phyloP scores from a whole-genome alignment of 1,139 yeast genomes.

The Debaryomyces sp. region DNA sequence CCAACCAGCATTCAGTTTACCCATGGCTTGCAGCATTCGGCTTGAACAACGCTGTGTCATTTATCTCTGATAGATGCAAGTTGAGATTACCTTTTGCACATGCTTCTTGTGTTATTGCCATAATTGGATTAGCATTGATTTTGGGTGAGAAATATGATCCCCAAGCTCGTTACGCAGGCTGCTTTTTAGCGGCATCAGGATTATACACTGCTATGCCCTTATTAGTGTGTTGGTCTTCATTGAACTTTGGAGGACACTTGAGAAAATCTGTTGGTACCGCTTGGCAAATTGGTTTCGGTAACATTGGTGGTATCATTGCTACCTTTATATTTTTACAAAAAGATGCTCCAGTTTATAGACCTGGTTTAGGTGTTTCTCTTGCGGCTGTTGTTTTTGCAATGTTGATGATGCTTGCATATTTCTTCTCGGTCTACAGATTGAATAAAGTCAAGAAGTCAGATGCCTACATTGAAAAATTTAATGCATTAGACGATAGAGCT shows the following conservation, averaged over 20 bases:
- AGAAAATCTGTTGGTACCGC: constrained; percentile 75
- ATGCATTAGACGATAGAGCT: constrained; percentile 47
- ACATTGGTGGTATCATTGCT: constrained; percentile 79
- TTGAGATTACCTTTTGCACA: constrained; percentile 54
- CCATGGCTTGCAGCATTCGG: constrained; percentile 74
- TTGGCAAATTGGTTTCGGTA: constrained; percentile 79
- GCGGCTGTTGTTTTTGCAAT: constrained; percentile 58
- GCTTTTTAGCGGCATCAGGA: constrained; percentile 68
- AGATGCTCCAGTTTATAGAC: constrained; percentile 62
- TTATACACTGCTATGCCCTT: constrained; percentile 76
- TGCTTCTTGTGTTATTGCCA: constrained; percentile 42
- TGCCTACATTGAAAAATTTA: constrained; percentile 45
- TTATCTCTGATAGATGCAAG: constrained; percentile 49
- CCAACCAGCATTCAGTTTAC: constrained; percentile 69
- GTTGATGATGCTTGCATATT: constrained; percentile 46
- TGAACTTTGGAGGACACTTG: constrained; percentile 70
- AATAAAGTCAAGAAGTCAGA: constrained; percentile 46
- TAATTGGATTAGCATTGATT: constrained; percentile 58
- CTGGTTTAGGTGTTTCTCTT: constrained; percentile 58
- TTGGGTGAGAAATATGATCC: constrained; percentile 37
- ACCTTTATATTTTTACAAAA: constrained; percentile 59
- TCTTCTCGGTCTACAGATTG: constrained; percentile 36
- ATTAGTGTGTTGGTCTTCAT: constrained; percentile 69
- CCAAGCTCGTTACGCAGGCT: constrained; percentile 64
- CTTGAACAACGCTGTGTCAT: constrained; percentile 48